Conservation (phyloP, 352 stramenopile species). For the Phytophthora macrochlamydospora region DNA sequence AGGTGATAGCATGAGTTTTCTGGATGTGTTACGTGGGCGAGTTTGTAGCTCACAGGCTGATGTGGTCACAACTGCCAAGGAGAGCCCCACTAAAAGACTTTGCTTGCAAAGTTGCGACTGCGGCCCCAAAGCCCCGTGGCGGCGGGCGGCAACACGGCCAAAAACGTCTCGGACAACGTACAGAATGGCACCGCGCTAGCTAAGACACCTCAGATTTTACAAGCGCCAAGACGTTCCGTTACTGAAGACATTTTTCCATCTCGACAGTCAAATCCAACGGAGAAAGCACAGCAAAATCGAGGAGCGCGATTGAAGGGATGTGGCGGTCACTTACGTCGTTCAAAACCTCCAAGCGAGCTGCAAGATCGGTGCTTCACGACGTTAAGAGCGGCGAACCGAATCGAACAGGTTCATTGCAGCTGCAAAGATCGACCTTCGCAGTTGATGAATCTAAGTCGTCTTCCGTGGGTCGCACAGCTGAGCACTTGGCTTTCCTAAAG, state of each 20-base stretch:
- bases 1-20: constrained; percentile 9
- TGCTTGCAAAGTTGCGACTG: constrained; percentile 62
- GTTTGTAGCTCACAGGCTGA: not conserved
- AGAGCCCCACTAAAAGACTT: constrained; percentile 40
- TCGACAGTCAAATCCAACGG: constrained; percentile 9
- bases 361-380: constrained; percentile 31
- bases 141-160: too few relatives aligned
- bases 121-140: constrained; percentile 44
- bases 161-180: not conserved
- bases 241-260: constrained; percentile 14
- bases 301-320: constrained; percentile 21
- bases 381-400: constrained; percentile 18
- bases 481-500: constrained; percentile 31
- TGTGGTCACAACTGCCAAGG: not conserved
- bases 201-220: constrained; percentile 17
- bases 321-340: constrained; percentile 52
- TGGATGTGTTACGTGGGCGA: constrained; percentile 20
- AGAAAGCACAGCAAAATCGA: constrained; percentile 25
- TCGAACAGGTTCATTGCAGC: constrained; percentile 4
- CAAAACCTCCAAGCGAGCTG: constrained; percentile 34
- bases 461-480: constrained; percentile 11
- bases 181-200: not conserved
- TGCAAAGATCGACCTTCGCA: not conserved
- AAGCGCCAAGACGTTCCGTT: constrained; percentile 10
- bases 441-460: constrained; percentile 1